These are phyloP conservation scores for Primulina tabacum DNA, from an alignment of 257 asterid species.

Conservation along the genomic window DNA sequence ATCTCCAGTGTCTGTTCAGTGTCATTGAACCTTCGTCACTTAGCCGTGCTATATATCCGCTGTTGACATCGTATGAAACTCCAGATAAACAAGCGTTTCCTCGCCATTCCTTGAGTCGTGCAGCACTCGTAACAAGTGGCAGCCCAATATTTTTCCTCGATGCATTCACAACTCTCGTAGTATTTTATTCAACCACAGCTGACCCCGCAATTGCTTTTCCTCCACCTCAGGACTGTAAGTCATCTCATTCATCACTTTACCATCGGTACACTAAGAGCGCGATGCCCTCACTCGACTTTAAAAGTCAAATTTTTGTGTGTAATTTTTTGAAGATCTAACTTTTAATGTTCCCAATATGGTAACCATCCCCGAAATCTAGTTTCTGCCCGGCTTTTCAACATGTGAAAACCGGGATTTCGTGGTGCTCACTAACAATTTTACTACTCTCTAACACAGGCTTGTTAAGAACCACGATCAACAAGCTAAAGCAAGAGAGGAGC, in stretches of 20 bases:
- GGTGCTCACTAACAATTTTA: slow-evolving; percentile 13
- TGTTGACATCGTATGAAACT: slow-evolving; percentile 68
- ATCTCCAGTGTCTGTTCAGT: slow-evolving; percentile 97
- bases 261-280: too few species aligned
- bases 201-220: slow-evolving; percentile 90
- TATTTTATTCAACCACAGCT: slow-evolving; percentile 83
- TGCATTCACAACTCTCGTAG: slow-evolving; percentile 81
- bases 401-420: not conserved
- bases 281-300: too few species aligned
- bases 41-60: slow-evolving; percentile 82
- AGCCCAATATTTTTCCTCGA: slow-evolving; percentile 97
- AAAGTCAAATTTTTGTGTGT: too few species aligned
- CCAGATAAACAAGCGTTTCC: slow-evolving; percentile 92
- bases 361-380: too few species aligned
- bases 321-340: too few species aligned
- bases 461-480: slow-evolving; percentile 74
- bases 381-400: too few species aligned
- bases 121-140: slow-evolving; percentile 92
- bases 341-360: too few species aligned
- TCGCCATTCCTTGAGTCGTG: slow-evolving; percentile 98
- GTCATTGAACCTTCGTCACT: slow-evolving; percentile 90
- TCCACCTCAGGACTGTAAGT: slow-evolving; percentile 99
- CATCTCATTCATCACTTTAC: slow-evolving; percentile 8
- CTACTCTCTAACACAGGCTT: slow-evolving; percentile 50
- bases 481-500: slow-evolving; percentile 83